phyloP scores from a whole-genome alignment of 73 alveolate species.

The Uronychia setigera region DNA sequence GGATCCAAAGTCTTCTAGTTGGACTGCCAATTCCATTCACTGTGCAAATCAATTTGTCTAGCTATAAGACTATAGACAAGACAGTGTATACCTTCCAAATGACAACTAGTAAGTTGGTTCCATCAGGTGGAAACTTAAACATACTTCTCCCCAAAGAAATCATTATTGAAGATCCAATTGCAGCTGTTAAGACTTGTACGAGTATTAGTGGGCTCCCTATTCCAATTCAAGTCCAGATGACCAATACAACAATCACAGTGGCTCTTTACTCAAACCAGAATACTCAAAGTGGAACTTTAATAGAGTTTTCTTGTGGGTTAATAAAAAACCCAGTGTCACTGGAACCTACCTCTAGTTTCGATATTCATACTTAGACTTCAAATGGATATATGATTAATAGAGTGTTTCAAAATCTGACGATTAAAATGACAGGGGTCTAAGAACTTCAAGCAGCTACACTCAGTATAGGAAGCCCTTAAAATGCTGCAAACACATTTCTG shows the following conservation, averaged over 20 bases:
- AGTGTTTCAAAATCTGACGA: background rate
- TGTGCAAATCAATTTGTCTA: background rate
- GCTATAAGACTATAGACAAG: background rate
- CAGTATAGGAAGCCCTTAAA: background rate
- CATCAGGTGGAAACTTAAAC: constrained; percentile 6
- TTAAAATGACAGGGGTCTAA: constrained; percentile 5
- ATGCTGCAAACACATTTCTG: constrained; percentile 8
- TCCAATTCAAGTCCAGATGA: background rate
- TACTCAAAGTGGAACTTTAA: constrained; percentile 12
- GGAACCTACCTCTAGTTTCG: constrained; percentile 1
- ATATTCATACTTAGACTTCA: background rate
- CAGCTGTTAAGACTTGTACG: background rate
- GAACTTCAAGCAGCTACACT: constrained; percentile 5
- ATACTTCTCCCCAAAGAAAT: constrained; percentile 15
- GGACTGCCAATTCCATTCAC: background rate
- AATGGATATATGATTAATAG: background rate
- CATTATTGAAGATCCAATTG: background rate
- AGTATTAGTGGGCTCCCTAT: background rate
- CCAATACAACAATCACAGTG: background rate
- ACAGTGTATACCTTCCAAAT: constrained; percentile 18
- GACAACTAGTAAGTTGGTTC: background rate
- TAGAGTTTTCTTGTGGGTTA: background rate
- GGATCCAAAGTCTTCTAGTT: background rate
- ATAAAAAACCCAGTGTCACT: constrained; percentile 18
- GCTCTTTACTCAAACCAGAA: background rate